Evolutionary conservation across 1,284 basidiomycete genomes (phyloP), one percentile per base, ranked within the genome.

Genomic region (Apiotrichum akiyoshidainum): DNA sequence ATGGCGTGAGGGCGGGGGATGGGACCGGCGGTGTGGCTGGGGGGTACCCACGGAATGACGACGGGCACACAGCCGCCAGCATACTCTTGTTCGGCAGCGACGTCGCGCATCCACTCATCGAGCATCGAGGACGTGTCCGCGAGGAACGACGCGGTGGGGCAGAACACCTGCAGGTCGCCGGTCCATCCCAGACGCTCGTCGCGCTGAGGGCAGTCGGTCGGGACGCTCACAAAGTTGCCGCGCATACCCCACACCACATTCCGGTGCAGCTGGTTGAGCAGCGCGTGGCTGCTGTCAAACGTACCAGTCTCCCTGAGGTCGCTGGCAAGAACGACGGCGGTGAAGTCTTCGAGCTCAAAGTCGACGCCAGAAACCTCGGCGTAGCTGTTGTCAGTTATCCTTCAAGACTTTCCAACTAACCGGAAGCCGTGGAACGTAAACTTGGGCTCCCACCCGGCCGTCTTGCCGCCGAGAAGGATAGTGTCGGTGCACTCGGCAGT

Each of bases 161-260:
- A 66, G 51, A 75, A 71, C 9, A 69, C 72, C 50, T 70, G 66
- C 11, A 73, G 58, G 52, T 75, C 73, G 19, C 69, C 73, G 0
- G 72, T 75, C 73, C 73, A 75, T 4, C 73, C 73, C 4, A 74
- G 63, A 34, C 74, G 62, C 57, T 75, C 73, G 52, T 75, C 72
- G 21, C 73, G 65, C 63, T 75, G 73, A 6, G 73, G 73, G 58
- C 73, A 75, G 46, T 75, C 73, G 19, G 68, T 75, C 12, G 71
- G 73, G 2, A 76, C 48, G 5, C 65, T 65, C 13, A 75, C 65
- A 52, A 73, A 73, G 61, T 75, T 75, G 19, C 49, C 56, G 10
- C 61, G 55, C 63, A 70, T 56, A 9, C 62, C 59, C 69, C 73
- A 73, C 0, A 69, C 56, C 5, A 69, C 64, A 53, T 75, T 75